Evolutionary conservation across 441 rosid genomes (phyloP), one percentile per base, ranked within the genome.

Genomic region (Euphorbia celastroides): DNA sequence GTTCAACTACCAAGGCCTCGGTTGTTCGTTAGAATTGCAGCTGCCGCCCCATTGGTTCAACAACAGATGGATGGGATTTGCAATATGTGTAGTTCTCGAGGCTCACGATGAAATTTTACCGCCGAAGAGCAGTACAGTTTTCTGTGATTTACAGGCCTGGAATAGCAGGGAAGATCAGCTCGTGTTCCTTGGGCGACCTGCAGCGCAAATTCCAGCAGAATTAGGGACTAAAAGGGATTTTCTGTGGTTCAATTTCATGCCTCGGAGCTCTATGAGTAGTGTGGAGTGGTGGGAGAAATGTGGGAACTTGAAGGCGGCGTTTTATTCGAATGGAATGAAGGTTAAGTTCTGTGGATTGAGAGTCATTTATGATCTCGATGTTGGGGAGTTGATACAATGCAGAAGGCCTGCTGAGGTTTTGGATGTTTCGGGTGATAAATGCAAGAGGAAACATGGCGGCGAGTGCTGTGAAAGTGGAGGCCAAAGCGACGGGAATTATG

Each of bases 211-310:
- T 3, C 44, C 72, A 0, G 26, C 26, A 0, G 67, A 62, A 14
- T 27, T 41, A 50, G 4, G 55, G 30, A n/a, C 0, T 42, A 1
- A 20, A 5, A 19, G 60, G 9, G 28, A 50, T 13, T 51, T 60
- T 27, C 30, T 70, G 20, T 62, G 56, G 67, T 70, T 70, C 56
- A 70, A 62, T 25, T 70, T 62, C 55, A 69, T 69, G 32, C 67
- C 67, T 5, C 34, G 61, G 0, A 69, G 61, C 48, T 69, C 67
- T 12, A 7, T 62, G 32, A 70, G 11, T 3, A 1, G 56, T 13
- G 67, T 27, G 26, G 31, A 41, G 54, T 54, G 68, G 73, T 52
- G 62, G 56, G 62, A 62, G 41, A 25, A 7, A 14, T 56, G 31
- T 70, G 54, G 23, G 28, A 63, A 30, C 1, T 26, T 70, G 7